Conservation (phyloP, 129 eudicot species). For the Centella asiatica region DNA sequence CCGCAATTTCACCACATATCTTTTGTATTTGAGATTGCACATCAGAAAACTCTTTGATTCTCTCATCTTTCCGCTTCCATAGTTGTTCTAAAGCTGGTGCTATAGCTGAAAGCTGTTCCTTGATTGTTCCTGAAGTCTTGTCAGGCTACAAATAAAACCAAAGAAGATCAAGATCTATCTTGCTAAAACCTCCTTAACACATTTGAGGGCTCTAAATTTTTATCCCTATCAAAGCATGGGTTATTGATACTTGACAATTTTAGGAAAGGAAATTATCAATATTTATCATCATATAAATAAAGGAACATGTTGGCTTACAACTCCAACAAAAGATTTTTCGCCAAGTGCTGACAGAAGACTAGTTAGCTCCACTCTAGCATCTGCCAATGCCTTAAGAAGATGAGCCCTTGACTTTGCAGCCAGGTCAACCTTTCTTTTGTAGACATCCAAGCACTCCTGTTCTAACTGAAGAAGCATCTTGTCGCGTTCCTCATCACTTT, state of each 20-base stretch:
- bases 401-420: constrained; percentile 46
- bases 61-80: constrained; percentile 46
- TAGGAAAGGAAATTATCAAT: background rate
- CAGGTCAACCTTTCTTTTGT: constrained; percentile 49
- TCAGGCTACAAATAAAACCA: constrained; percentile 32
- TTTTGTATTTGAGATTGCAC: constrained; percentile 49
- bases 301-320: constrained; percentile 27
- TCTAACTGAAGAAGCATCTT: constrained; percentile 57
- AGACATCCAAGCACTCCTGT: constrained; percentile 57
- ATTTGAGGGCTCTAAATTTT: background rate
- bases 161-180: background rate
- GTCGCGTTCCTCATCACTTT: constrained; percentile 52
- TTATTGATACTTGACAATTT: too few species aligned
- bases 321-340: constrained; percentile 32
- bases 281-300: background rate
- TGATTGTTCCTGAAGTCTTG: constrained; percentile 52
- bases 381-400: constrained; percentile 50
- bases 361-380: constrained; percentile 42
- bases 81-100: constrained; percentile 45
- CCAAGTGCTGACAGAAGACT: constrained; percentile 50
- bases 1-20: constrained; percentile 51
- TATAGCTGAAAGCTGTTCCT: constrained; percentile 49
- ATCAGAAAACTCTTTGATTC: constrained; percentile 41
- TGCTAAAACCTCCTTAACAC: background rate
- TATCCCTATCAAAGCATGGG: too few species aligned